phyloP scores from a whole-genome alignment of 768 basidiomycete genomes.

The Serpula lacrymans region DNA sequence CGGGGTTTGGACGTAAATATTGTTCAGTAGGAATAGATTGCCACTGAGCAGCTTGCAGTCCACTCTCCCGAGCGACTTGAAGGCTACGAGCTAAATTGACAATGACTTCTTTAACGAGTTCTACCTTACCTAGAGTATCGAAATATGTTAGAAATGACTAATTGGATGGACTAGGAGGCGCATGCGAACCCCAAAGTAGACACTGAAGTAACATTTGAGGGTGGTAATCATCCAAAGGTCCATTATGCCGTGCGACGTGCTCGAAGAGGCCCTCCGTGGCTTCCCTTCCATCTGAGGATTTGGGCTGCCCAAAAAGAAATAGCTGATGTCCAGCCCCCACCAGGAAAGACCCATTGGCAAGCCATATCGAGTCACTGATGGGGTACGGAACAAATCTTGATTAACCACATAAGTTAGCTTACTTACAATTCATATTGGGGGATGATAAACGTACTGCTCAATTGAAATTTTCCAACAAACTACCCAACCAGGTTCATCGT shows the following conservation, averaged over 20 bases:
- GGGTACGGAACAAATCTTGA: conserved; percentile 69
- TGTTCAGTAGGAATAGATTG: conserved; percentile 54
- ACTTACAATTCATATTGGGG: too few species aligned
- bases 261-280: conserved; percentile 64
- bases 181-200: conserved; percentile 77
- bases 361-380: conserved; percentile 91
- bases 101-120: conserved; percentile 81
- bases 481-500: conserved; percentile 76
- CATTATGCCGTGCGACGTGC: conserved; percentile 77
- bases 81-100: conserved; percentile 51
- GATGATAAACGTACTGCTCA: conserved; percentile 49
- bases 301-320: conserved; percentile 66
- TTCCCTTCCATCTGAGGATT: conserved; percentile 13
- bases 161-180: conserved; percentile 3
- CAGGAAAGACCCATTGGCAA: conserved; percentile 76
- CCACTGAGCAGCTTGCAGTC: conserved; percentile 31
- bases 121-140: conserved; percentile 63
- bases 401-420: conserved; percentile 1
- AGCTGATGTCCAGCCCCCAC: conserved; percentile 83
- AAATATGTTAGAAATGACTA: background rate
- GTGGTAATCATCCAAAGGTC: conserved; percentile 87
- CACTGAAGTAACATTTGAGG: conserved; percentile 93
- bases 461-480: conserved; percentile 69
- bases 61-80: conserved; percentile 1
- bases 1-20: conserved; percentile 20